These are phyloP conservation scores for Thielaviopsis punctulata DNA, from an alignment of 2,329 filamentous ascomycete genomes.

Conservation along the genomic window DNA sequence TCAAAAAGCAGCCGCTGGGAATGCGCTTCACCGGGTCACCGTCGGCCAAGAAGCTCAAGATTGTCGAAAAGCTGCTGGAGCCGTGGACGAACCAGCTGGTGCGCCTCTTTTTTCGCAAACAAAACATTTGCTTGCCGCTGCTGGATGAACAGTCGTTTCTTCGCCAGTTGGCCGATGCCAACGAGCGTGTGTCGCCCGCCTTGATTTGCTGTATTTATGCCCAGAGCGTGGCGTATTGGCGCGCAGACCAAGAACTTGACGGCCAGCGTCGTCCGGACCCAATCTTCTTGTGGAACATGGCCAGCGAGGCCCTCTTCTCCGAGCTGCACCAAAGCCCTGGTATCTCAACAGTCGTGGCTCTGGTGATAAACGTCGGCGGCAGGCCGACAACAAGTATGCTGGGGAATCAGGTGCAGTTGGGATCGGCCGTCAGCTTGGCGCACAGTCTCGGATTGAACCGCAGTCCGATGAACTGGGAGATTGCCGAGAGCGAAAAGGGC, in stretches of 20 bases:
- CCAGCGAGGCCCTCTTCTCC: constrained; percentile 40
- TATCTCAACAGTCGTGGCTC: constrained; percentile 38
- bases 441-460: constrained; percentile 38
- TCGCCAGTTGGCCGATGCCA: constrained; percentile 26
- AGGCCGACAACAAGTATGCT: constrained; percentile 42
- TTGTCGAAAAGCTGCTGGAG: constrained; percentile 41
- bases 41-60: constrained; percentile 31
- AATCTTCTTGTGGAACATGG: constrained; percentile 45
- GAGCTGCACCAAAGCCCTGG: constrained; percentile 42
- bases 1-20: constrained; percentile 29
- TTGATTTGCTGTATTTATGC: constrained; percentile 41
- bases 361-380: constrained; percentile 41
- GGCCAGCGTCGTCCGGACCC: constrained; percentile 35
- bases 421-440: constrained; percentile 32
- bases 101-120: constrained; percentile 34
- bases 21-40: constrained; percentile 21
- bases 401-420: constrained; percentile 35
- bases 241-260: constrained; percentile 26
- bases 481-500: constrained; percentile 31
- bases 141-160: constrained; percentile 38
- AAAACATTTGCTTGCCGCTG: constrained; percentile 44
- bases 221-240: constrained; percentile 40
- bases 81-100: constrained; percentile 34
- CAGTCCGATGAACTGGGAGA: constrained; percentile 33
- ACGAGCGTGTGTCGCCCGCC: constrained; percentile 35